Evolutionary conservation across 768 basidiomycete species (phyloP), one percentile per base, ranked within the genome.

Genomic region (Flagelloscypha sp.): DNA sequence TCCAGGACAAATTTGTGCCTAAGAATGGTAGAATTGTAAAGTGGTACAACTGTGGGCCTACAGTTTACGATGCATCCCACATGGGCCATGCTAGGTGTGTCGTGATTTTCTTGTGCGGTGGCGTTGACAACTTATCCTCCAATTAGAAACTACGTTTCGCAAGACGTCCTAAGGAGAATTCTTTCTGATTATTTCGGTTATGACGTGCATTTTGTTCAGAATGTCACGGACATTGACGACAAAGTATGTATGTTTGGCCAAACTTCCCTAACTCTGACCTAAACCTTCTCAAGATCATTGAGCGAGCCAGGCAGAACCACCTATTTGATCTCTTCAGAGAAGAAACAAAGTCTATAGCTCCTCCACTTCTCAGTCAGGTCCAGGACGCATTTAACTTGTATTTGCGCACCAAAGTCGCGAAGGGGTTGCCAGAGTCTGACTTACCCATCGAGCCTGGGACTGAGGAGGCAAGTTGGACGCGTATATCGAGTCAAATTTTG

Each of bases 21-120:
- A 65, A 53, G 34, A 63, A 74, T 42, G 82, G 80, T 0, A 70
- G 74, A 2, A 74, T 74, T 45, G 78, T 94, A n/a, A 92, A 93
- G 49, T 98, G 93, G 93, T 98, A 99, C 56, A 97, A 95, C 56
- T 99, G 95, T 52, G 94, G 95, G 7, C 94, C 95, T 12, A 99
- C 95, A 0, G 95, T 99, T 7, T 99, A 99, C 56, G 95, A 99
- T 66, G 79, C 90, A 9, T 84, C 89, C 27, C 95, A 99, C 57
- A 90, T 99, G 87, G 95, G 95, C 5, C 95, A 99, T 63, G 95
- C 95, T 6, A 78, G 93, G 90, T 94, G 53, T 48, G 59, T 30
- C 16, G 8, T 29, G n/a, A 28, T 20, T 42, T 28, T 21, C 17
- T 17, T 37, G 5, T 38, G 12, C 13, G 34, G 18, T 20, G 34